Evolutionary conservation across 2,329 filamentous ascomycete species (phyloP), one percentile per base, ranked within the genome.

Genomic region (Xylariales sp.): DNA sequence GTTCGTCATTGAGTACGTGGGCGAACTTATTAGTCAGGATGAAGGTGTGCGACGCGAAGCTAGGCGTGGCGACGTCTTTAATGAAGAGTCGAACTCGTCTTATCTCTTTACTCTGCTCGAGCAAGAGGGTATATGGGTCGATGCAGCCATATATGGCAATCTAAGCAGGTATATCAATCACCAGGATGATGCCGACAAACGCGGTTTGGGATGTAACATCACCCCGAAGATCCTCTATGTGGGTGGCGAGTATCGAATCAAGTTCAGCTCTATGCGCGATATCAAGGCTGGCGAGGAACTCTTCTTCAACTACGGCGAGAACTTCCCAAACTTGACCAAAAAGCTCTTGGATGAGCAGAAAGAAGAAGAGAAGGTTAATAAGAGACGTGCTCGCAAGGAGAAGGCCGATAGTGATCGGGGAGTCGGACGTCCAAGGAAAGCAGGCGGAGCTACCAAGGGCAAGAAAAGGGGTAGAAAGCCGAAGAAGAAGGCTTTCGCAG

Each of bases 111-210:
- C 76, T 1, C 62, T 81, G 2, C 61, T 80, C 12, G 76, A 80
- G 44, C 66, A 74, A 15, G 76, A 80, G 49, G 76, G 76, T 31
- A 78, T 78, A 27, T 80, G 76, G 77, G 75, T 93, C 14, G 88
- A 93, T 56, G 82, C 82, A 5, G 86, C 84, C 15, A 80, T 80
- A 31, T 84, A 84, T 49, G 87, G 87, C 37, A 93, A 91, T 58
- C 81, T 90, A 48, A 82, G 84, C 34, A 80, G 88, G 4, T 93
- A 89, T 62, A 88, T 93, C 59, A 93, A 94, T 60, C 86, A 91
- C 52, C 82, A 84, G 11, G 71, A 72, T 1, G 68, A 71, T 35
- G 59, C 61, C 32, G 66, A 71, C 46, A 66, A 67, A 46, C 53
- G 67, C 49, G 57, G 85, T 8, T 42, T 48, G 22, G 59, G 84